A percentile compares a stretch with the other conserved stretches of the same genome.
Conservation (phyloP, 805 yeast genomes). For the Pichia gijzeniarum region DNA sequence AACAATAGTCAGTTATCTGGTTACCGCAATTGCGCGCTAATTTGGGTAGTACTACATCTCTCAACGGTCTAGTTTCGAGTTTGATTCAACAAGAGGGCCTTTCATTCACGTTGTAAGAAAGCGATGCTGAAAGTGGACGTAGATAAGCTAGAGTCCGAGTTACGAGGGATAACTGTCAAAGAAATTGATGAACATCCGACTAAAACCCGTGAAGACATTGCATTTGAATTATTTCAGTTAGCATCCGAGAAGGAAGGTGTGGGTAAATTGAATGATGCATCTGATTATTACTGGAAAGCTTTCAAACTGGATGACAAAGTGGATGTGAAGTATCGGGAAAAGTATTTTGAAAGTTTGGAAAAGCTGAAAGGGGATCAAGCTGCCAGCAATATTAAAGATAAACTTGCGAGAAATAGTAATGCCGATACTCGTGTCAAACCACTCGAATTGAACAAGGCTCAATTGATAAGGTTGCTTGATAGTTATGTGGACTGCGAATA, state of each 20-base stretch:
- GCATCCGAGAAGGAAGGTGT: slow-evolving; percentile 67
- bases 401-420: neutral
- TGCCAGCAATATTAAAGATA: slow-evolving; percentile 2
- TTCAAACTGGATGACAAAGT: slow-evolving; percentile 52
- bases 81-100: too few relatives aligned
- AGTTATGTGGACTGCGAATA: slow-evolving; percentile 30
- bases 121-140: slow-evolving; percentile 6
- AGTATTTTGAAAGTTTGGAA: slow-evolving; percentile 29
- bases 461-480: slow-evolving; percentile 36
- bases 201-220: slow-evolving; percentile 32
- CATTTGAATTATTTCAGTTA: slow-evolving; percentile 58
- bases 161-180: slow-evolving; percentile 20
- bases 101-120: too few relatives aligned
- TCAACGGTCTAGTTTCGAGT: too few relatives aligned
- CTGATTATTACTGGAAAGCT: slow-evolving; percentile 65
- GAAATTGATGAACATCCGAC: slow-evolving; percentile 27
- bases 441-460: slow-evolving; percentile 30
- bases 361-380: slow-evolving; percentile 19
- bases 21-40: too few relatives aligned
- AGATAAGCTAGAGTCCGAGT: slow-evolving; percentile 19
- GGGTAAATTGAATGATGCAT: slow-evolving; percentile 81
- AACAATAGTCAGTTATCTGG: too few relatives aligned
- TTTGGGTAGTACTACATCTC: too few relatives aligned
- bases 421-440: slow-evolving; percentile 3
- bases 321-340: slow-evolving; percentile 60